Base-by-base conservation (phyloP, 2,329 filamentous ascomycete genomes). In the Tolypocladium cylindrosporum region DNA sequence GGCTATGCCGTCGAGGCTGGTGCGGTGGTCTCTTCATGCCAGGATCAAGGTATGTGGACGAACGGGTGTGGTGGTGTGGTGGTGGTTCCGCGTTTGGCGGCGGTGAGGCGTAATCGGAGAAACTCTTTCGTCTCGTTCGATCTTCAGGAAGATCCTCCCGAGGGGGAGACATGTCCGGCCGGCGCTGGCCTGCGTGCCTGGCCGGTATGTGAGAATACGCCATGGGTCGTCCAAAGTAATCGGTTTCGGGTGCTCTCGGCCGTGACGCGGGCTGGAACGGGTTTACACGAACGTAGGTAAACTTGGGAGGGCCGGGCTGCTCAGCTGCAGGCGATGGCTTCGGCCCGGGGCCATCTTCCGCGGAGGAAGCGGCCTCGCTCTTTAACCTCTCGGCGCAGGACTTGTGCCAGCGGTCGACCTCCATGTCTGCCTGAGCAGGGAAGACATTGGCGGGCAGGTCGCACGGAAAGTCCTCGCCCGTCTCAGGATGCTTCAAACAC, bases 341-440 rank as follows among this genome's bases (percentile, higher is more conserved):
- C 13, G 63, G 41, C 31, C 40, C 13, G 14, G 57, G 21, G 19
- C 50, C 53, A n/a, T 60, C 57, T 37, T 59, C 51, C 51, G 66
- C 61, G 13, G 58, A 59, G 7, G 59, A 40, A 36, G 74, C 72
- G 2, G 78, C 77, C 63, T 92, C 86, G 58, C 81, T 77, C 61
- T 85, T 83, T 54, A 96, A 74, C 63, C 83, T 84, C 59, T 87
- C 80, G 41, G 85, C 88, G 58, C 95, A 92, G 2, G 80, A 78
- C 63, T 89, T 85, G 69, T 97, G 91, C 93, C 94, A 99, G 59
- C 80, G 77, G 57, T 91, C 84, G 73, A 96, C 91, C n/a, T 88
- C 87, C 5, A 80, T 75, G 66, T 97, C 93, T 1, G 91, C 83
- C 50, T 82, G 76, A 1, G 79, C 69, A 0, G 94, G 93, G 59